These are phyloP conservation scores for Yarrowia divulgata DNA, from an alignment of 805 yeast species.

Conservation along the genomic window DNA sequence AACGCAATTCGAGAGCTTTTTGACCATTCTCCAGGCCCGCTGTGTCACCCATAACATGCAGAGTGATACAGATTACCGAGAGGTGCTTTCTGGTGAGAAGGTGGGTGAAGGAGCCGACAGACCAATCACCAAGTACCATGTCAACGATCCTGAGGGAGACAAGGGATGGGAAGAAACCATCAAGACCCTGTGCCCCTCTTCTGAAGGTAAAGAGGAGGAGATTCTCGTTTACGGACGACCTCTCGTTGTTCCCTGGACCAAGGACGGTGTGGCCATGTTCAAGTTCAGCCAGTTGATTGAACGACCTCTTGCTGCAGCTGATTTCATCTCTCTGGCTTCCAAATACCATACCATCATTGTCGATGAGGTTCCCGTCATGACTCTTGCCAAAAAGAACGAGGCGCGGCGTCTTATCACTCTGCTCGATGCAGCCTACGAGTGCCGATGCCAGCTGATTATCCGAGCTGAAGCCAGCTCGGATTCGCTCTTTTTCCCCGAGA, in stretches of 20 bases:
- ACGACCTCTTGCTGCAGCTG: constrained; percentile 68
- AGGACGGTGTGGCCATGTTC: constrained; percentile 56
- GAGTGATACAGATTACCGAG: constrained; percentile 64
- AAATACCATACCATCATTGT: constrained; percentile 63
- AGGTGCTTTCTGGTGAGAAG: constrained; percentile 48
- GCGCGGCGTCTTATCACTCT: constrained; percentile 72
- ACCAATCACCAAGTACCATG: constrained; percentile 16
- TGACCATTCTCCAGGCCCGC: constrained; percentile 61
- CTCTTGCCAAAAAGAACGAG: constrained; percentile 65
- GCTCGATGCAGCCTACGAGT: constrained; percentile 73
- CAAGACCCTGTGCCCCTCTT: constrained; percentile 22
- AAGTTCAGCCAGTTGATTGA: constrained; percentile 63
- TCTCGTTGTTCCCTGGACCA: constrained; percentile 56
- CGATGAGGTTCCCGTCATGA: constrained; percentile 67
- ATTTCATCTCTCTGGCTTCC: constrained; percentile 72
- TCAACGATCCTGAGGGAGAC: constrained; percentile 17
- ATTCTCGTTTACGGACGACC: constrained; percentile 65
- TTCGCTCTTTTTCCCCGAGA: constrained; percentile 68
- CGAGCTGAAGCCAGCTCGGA: constrained; percentile 60
- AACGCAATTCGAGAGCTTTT: constrained; percentile 63
- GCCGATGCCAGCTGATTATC: constrained; percentile 65
- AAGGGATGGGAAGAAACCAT: constrained; percentile 30
- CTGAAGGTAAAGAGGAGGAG: constrained; percentile 42
- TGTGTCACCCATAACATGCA: constrained; percentile 71
- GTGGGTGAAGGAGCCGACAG: constrained; percentile 5